Evolutionary conservation across 2,329 filamentous ascomycete species (phyloP), one percentile per base, ranked within the genome.

Genomic region (Nemania sp.): DNA sequence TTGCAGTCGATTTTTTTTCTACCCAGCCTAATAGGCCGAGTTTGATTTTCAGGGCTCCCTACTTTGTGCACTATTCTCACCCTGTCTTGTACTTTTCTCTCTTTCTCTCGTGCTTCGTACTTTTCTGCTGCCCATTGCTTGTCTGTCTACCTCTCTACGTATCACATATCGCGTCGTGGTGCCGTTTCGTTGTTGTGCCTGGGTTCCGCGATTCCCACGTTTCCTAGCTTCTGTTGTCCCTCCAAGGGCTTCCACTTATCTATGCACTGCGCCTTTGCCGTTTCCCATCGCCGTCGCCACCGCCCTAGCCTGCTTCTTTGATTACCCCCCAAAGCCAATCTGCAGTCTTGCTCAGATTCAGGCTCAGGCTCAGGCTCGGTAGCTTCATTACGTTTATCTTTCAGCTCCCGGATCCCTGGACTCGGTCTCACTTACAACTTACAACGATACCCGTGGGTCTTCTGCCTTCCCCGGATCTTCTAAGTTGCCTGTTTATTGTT

Each of bases 401-500:
- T 49, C 49, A 52, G 50, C 48, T 51, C 33, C 31, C 48, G 48
- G 54, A 31, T 55, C 61, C 57, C 61, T 59, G 61, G 57, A 41
- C 61, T 56, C 60, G 53, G 46, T n/a, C n/a, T n/a, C 59, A 49
- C 23, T 28, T 60, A 56, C 61, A 54, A 55, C 49, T 60, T 64
- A 54, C 47, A 59, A 60, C 56, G 57, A 59, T 17, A 40, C 41
- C 44, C 45, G 48, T 50, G 43, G 57, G 48, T 43, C 49, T 31
- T 34, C 45, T 26, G 24, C 37, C 54, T 59, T 53, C 58, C 59
- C 58, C 54, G 59, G 61, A 59, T 63, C 55, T 63, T 59, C 56
- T 51, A 58, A 49, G 39, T 41, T 52, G 24, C 41, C 50, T 56
- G 51, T 24, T 14, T 53, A 47, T 36, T 54, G 54, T 53, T 61